Evolutionary conservation across 441 rosid genomes (phyloP).

Genomic region (Bocquillonia castaneifolia): DNA sequence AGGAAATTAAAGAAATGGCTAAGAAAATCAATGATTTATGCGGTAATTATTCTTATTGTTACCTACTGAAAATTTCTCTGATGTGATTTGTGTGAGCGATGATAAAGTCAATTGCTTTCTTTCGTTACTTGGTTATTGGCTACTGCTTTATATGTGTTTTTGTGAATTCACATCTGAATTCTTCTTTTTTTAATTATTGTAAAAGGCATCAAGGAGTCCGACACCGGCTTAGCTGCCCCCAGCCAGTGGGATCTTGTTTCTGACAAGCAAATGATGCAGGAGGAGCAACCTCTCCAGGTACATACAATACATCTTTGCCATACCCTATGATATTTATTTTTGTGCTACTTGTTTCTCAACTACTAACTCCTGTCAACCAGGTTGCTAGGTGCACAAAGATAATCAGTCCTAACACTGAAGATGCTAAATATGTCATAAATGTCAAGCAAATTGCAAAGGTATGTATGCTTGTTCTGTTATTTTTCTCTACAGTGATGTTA

Average conservation of each 20-base stretch:
- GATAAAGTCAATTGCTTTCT: too few species aligned
- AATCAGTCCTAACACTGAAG: conserved; percentile 89
- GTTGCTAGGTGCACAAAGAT: conserved; percentile 97
- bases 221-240: conserved; percentile 93
- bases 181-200: not conserved
- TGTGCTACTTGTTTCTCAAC: not conserved
- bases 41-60: conserved; percentile 32
- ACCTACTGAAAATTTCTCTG: too few species aligned
- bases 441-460: conserved; percentile 98
- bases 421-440: conserved; percentile 93
- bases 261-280: conserved; percentile 99
- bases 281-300: conserved; percentile 97
- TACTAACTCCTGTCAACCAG: conserved; percentile 29
- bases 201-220: conserved; percentile 89
- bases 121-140: too few species aligned
- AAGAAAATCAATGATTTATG: conserved; percentile 86
- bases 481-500: too few species aligned
- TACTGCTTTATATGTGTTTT: too few species aligned
- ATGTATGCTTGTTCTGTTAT: too few species aligned
- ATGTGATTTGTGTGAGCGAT: too few species aligned
- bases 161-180: too few species aligned
- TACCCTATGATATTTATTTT: too few species aligned
- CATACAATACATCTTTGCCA: too few species aligned
- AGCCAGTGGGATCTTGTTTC: conserved; percentile 99
- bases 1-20: conserved; percentile 88